These are phyloP conservation scores for Aspergillus sparsus DNA, from an alignment of 495 filamentous ascomycete species.

Conservation along the genomic window DNA sequence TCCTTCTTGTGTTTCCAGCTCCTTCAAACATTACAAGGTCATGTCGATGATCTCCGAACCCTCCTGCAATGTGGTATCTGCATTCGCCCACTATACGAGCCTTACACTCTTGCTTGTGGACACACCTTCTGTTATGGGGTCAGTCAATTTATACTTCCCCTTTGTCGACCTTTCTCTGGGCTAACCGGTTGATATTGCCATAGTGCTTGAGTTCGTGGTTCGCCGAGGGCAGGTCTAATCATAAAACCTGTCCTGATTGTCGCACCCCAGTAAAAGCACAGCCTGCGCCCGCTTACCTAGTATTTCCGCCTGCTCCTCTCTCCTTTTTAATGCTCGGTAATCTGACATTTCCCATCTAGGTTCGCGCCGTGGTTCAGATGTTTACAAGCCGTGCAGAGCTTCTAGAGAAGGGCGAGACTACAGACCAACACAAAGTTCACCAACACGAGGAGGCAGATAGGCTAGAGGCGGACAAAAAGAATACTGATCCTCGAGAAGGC, in stretches of 20 bases:
- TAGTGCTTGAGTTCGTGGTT: constrained; percentile 72
- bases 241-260: constrained; percentile 73
- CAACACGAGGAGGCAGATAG: constrained; percentile 63
- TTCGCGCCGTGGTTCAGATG: constrained; percentile 66
- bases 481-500: constrained; percentile 48
- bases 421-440: constrained; percentile 58
- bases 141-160: constrained; percentile 20
- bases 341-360: constrained; percentile 38
- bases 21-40: constrained; percentile 49
- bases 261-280: constrained; percentile 57
- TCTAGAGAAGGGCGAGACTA: constrained; percentile 61
- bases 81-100: constrained; percentile 68
- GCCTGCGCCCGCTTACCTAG: constrained; percentile 71
- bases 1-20: constrained; percentile 38
- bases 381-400: constrained; percentile 66
- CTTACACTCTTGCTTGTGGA: constrained; percentile 69
- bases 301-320: constrained; percentile 26
- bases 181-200: neutral
- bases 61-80: constrained; percentile 69
- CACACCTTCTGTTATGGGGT: constrained; percentile 77
- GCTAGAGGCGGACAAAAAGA: constrained; percentile 57
- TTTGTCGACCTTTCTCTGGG: neutral
- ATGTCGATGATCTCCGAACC: constrained; percentile 51
- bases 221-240: constrained; percentile 52
- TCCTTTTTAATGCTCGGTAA: constrained; percentile 11